These are phyloP conservation scores for Debaryomyces psychrophilus DNA, from an alignment of 1,139 yeast genomes.

Conservation along the genomic window DNA sequence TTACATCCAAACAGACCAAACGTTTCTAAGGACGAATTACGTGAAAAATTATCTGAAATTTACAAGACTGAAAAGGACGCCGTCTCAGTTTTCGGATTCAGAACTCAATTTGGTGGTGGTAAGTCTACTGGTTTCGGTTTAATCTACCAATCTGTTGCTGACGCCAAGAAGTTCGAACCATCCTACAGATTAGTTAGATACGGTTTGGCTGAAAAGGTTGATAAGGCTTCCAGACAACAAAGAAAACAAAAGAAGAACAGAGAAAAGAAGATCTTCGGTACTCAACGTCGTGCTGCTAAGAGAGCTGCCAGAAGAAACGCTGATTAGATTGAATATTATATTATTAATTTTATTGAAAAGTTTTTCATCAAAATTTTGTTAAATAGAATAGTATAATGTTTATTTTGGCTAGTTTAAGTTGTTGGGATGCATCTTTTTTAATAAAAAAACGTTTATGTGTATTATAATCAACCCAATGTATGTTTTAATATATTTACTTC, in stretches of 20 bases:
- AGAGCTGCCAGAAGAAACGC: slow-evolving; percentile 75
- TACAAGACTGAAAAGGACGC: slow-evolving; percentile 99
- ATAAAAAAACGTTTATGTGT: slow-evolving; percentile 19
- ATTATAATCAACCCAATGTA: slow-evolving; percentile 19
- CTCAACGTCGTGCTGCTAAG: slow-evolving; percentile 94
- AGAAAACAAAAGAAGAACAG: slow-evolving; percentile 99
- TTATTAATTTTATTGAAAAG: slow-evolving; percentile 15
- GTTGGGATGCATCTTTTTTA: slow-evolving; percentile 20
- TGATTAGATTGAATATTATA: slow-evolving; percentile 38
- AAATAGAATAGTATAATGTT: slow-evolving; percentile 20
- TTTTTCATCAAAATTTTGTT: slow-evolving; percentile 14
- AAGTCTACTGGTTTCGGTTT: slow-evolving; percentile 99
- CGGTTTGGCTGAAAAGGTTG: slow-evolving; percentile 95
- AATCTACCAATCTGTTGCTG: slow-evolving; percentile 97
- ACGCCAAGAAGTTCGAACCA: slow-evolving; percentile 99
- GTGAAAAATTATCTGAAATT: slow-evolving; percentile 93
- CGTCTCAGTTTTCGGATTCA: slow-evolving; percentile 98
- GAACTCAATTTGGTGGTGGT: slow-evolving; percentile 99
- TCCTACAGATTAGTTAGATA: slow-evolving; percentile 98
- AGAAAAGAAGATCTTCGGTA: slow-evolving; percentile 98
- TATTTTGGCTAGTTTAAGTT: slow-evolving; percentile 17
- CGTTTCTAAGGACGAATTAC: slow-evolving; percentile 98
- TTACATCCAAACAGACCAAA: slow-evolving; percentile 99
- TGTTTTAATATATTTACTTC: slow-evolving; percentile 4
- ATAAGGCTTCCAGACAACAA: slow-evolving; percentile 99